Evolutionary conservation across 495 filamentous ascomycete species (phyloP).

Genomic region (Xylaria curta): DNA sequence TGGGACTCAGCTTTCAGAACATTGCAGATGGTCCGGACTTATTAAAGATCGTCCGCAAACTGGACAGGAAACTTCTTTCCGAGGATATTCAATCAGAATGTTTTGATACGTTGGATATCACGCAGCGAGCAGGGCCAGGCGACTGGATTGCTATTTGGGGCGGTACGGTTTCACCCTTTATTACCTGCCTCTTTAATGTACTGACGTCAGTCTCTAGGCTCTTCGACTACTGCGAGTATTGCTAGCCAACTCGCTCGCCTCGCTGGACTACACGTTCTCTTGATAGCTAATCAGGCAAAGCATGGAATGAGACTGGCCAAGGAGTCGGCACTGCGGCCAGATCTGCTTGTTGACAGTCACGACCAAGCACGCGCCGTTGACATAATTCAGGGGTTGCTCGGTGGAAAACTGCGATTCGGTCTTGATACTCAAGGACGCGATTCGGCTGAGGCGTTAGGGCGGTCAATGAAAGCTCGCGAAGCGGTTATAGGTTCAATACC

Average conservation of each 20-base stretch:
- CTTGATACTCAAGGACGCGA: constrained; percentile 68
- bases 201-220: constrained; percentile 46
- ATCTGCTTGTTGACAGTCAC: constrained; percentile 67
- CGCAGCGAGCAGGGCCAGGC: constrained; percentile 52
- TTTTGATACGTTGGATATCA: constrained; percentile 48
- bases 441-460: constrained; percentile 47
- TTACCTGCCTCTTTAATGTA: neutral
- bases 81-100: constrained; percentile 61
- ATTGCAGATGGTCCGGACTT: constrained; percentile 61
- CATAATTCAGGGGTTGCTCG: constrained; percentile 63
- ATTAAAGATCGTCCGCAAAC: constrained; percentile 46
- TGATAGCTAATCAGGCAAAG: constrained; percentile 65
- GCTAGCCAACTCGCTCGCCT: constrained; percentile 67
- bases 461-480: neutral
- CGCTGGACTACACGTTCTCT: constrained; percentile 62
- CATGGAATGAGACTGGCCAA: constrained; percentile 62
- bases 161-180: constrained; percentile 44
- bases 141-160: constrained; percentile 77
- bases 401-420: constrained; percentile 63
- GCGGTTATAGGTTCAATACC: constrained; percentile 19
- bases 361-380: constrained; percentile 64
- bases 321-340: constrained; percentile 51
- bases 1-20: constrained; percentile 63
- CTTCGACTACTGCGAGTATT: constrained; percentile 66
- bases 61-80: constrained; percentile 51